Evolutionary conservation across 2,329 filamentous ascomycete species (phyloP).

Genomic region (Penicillium polonicum): DNA sequence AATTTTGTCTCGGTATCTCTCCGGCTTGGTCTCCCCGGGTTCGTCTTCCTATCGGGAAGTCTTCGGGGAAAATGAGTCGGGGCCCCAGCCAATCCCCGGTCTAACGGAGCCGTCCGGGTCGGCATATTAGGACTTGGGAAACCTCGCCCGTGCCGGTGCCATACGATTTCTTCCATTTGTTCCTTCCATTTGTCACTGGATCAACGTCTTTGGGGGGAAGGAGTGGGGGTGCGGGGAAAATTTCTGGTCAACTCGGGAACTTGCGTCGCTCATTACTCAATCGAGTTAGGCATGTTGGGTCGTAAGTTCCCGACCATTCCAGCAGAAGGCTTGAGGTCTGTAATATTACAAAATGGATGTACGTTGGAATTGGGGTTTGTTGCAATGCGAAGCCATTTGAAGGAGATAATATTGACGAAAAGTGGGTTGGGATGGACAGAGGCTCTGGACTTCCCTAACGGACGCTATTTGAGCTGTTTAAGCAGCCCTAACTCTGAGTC

Average conservation of each 20-base stretch:
- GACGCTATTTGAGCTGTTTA: neutral
- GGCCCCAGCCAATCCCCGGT: neutral
- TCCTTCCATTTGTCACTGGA: neutral
- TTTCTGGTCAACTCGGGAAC: neutral
- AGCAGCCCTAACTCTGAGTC: neutral
- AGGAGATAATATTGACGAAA: neutral
- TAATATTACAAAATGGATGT: neutral
- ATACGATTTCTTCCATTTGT: no score
- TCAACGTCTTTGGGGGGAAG: neutral
- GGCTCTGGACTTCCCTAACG: neutral
- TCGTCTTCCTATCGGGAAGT: neutral
- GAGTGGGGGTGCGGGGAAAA: neutral
- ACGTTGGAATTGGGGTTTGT: neutral
- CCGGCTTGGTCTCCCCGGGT: neutral
- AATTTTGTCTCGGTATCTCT: neutral
- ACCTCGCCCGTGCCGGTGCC: no score
- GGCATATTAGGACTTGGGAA: neutral
- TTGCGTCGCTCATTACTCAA: neutral
- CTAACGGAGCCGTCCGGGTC: neutral
- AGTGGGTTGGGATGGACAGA: neutral
- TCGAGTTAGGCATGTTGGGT: neutral
- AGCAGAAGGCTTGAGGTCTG: neutral
- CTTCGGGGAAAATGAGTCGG: neutral
- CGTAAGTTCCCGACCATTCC: neutral
- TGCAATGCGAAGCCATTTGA: neutral